Evolutionary conservation across 2,329 filamentous ascomycete species (phyloP), one percentile per base, ranked within the genome.

Genomic region (Neodidymelliopsis sp.): DNA sequence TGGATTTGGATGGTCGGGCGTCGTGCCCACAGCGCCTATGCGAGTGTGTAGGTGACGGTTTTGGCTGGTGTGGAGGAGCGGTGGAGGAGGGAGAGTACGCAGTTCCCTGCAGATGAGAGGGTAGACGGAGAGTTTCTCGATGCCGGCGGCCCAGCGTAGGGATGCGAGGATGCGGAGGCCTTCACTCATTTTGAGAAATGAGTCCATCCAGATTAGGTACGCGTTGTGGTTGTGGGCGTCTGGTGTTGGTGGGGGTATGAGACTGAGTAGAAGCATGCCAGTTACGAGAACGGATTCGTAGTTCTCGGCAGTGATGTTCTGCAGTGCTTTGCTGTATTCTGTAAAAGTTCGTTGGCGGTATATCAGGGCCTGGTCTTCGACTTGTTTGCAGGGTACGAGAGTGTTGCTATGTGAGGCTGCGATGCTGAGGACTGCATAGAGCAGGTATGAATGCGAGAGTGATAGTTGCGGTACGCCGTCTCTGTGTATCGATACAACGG

Each of bases 221-320:
- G 41, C 54, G 1, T 59, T 40, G 27, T 56, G 48, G 11, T 51
- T 49, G 2, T 13, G 11, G 18, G 13, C 35, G 8, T 44, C 29
- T 1, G 40, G 36, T 4, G 48, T 37, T 1, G 66, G 66, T 1
- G 53, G 46, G 1, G 54, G 49, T 0, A 66, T 49, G 19, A 71
- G 49, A 2, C 59, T 41, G 15, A 66, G 54, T 16, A 70, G 48
- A 16, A 65, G 59, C 9, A 61, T 52, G 0, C 60, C 57, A 4
- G 67, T 70, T 2, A 66, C 34, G 11, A 71, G 57, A 1, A 71
- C 50, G 3, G 62, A 47, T 45, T 71, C 65, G 50, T 71, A 71
- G 40, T 67, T 70, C 0, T 67, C 62, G 3, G 53, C 41, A 1
- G 66, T 70, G 47, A 71, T 69, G 29, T 61, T 60, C 23, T 61